Evolutionary conservation across 2,329 filamentous ascomycete genomes (phyloP).

Genomic region (Hymenoscyphus occultus): DNA sequence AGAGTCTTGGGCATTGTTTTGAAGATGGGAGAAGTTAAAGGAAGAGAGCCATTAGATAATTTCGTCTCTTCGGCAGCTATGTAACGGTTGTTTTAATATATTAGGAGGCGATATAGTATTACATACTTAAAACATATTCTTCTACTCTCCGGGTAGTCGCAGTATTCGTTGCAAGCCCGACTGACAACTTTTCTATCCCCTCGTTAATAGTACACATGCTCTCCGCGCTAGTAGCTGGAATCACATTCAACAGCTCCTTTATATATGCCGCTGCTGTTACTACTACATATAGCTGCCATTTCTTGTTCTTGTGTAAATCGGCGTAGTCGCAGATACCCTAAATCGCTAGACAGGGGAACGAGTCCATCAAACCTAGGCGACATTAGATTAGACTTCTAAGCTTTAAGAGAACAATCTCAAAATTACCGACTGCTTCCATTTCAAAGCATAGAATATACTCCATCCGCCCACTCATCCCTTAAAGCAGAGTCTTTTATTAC

Average conservation of each 20-base stretch:
- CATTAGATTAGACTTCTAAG: neutral
- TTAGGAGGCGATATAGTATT: neutral
- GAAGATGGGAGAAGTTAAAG: neutral
- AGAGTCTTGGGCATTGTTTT: neutral
- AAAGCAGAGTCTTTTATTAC: slow-evolving; percentile 19
- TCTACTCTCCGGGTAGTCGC: neutral
- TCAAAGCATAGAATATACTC: slow-evolving; percentile 19
- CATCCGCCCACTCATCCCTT: too few species aligned
- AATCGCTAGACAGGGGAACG: slow-evolving; percentile 20
- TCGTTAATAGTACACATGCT: neutral
- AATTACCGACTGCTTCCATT: slow-evolving; percentile 18
- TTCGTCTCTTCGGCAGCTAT: slow-evolving; percentile 4
- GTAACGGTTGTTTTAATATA: neutral
- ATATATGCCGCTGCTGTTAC: slow-evolving; percentile 17
- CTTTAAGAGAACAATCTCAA: neutral
- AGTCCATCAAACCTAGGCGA: slow-evolving; percentile 12
- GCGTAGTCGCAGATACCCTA: slow-evolving; percentile 23
- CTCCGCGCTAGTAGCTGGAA: neutral
- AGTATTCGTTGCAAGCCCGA: neutral
- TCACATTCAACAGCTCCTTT: slow-evolving; percentile 13
- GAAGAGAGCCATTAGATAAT: neutral
- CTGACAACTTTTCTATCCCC: neutral
- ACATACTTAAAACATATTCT: neutral
- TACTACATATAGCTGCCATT: slow-evolving; percentile 19
- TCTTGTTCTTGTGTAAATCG: slow-evolving; percentile 20